phyloP scores from a whole-genome alignment of 192 early-diverging fungal genomes.

The Geranomyces variabilis region DNA sequence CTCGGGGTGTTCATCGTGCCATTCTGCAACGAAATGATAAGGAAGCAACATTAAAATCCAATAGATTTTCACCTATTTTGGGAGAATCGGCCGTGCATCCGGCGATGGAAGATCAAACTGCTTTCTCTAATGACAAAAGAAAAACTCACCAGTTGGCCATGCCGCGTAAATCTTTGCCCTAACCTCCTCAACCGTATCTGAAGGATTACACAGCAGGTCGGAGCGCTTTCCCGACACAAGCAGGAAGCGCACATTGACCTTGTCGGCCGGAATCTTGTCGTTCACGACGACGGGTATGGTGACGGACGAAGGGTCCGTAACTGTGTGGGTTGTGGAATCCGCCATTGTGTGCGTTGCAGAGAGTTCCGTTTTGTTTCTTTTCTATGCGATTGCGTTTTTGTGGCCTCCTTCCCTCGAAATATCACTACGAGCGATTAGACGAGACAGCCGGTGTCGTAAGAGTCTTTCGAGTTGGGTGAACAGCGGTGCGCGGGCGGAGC shows the following conservation, averaged over 20 bases:
- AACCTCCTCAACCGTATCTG: slow-evolving; percentile 38
- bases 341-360: background rate
- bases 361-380: no score
- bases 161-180: slow-evolving; percentile 30
- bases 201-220: slow-evolving; percentile 38
- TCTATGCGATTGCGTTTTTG: no score
- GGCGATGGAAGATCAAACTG: no score
- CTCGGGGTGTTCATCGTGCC: slow-evolving; percentile 46
- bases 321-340: slow-evolving; percentile 22
- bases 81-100: no score
- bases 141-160: slow-evolving; percentile 42
- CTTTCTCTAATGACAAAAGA: slow-evolving; percentile 26
- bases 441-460: no score
- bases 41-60: background rate
- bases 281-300: slow-evolving; percentile 31
- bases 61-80: no score
- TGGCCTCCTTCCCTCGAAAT: no score
- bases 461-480: no score
- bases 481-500: no score
- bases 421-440: no score
- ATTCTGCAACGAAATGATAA: slow-evolving; percentile 31
- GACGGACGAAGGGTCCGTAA: slow-evolving; percentile 4
- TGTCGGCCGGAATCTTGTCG: slow-evolving; percentile 45
- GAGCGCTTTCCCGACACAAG: slow-evolving; percentile 43
- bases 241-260: slow-evolving; percentile 51